Evolutionary conservation across 2,329 filamentous ascomycete genomes (phyloP).

Genomic region (Aspergillus pseudoterreus): DNA sequence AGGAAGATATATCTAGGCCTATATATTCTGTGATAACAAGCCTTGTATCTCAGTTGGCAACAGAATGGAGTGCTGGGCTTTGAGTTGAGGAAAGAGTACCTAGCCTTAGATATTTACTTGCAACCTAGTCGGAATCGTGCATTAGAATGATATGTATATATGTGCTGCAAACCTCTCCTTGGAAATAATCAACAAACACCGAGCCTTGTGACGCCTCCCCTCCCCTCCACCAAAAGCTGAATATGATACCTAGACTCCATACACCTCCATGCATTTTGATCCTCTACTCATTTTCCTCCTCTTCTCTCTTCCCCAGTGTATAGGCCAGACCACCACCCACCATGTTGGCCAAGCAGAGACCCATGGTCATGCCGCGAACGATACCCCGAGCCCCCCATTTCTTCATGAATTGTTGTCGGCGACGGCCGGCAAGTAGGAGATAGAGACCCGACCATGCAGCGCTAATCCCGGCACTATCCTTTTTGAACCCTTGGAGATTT

Average conservation of each 20-base stretch:
- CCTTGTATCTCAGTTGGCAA: no score
- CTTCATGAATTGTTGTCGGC: slow-evolving; percentile 47
- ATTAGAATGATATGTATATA: no score
- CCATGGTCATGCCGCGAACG: slow-evolving; percentile 45
- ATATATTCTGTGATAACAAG: no score
- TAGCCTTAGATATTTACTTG: no score
- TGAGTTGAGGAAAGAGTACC: no score
- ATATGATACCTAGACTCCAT: neutral
- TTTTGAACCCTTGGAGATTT: slow-evolving; percentile 60
- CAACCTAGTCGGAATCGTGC: no score
- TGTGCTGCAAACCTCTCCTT: no score
- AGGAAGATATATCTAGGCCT: no score
- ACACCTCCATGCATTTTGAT: neutral
- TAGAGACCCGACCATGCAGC: slow-evolving; percentile 65
- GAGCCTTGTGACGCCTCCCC: no score
- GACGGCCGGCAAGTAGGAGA: slow-evolving; percentile 57
- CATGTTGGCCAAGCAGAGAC: slow-evolving; percentile 44
- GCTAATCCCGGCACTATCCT: slow-evolving; percentile 60
- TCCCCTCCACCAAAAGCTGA: no score
- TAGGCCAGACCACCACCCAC: slow-evolving; percentile 46
- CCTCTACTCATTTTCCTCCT: slow-evolving; percentile 22
- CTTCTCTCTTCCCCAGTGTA: slow-evolving; percentile 40
- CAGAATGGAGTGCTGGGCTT: no score
- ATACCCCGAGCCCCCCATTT: slow-evolving; percentile 45
- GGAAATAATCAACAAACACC: no score